Evolutionary conservation across 2,329 filamentous ascomycete species (phyloP), one percentile per base, ranked within the genome.

Genomic region (Cytospora mali): DNA sequence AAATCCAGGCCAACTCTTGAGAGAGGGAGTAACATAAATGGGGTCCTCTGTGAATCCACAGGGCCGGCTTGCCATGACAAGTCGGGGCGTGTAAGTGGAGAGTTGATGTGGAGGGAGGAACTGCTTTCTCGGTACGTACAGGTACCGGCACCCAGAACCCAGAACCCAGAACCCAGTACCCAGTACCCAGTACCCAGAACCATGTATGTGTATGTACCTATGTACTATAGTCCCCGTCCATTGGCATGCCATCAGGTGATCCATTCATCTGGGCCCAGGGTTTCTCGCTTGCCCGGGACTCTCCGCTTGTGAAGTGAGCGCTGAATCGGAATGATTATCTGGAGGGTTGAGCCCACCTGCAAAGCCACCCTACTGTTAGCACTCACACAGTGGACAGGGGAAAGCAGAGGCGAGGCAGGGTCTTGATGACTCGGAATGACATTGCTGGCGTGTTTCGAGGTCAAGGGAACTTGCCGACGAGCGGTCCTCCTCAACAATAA

Each of bases 301-400:
- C 64, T 66, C 64, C 64, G 62, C 64, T 55, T 55, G 57, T 61
- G 42, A 46, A 23, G 42, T 46, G 42, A 46, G 61, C 50, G 64
- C 59, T 64, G 62, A 59, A 66, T 66, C 64, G 64, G 62, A 62
- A 66, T 54, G 58, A 66, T 66, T 66, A 62, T 62, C 62, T 66
- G 58, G 62, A 62, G 58, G 50, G 62, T 54, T 57, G 48, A 57
- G 62, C 54, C 53, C 53, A 58, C 55, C 48, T 53, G 42, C 52
- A 55, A 53, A 58, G 46, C 21, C 39, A 49, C 61, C 64, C 57
- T 64, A 57, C 48, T 18, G 29, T 21, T 46, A 46, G 42, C 42
- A 46, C 13, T n/a, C n/a, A 5, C 64, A 66, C 61, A 64, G 61
- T 60, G 64, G 61, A 29, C 53, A 55, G 39, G 57, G 56, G 54